Conservation (phyloP, 495 filamentous ascomycete genomes). For the Aspergillus incahuasiensis region DNA sequence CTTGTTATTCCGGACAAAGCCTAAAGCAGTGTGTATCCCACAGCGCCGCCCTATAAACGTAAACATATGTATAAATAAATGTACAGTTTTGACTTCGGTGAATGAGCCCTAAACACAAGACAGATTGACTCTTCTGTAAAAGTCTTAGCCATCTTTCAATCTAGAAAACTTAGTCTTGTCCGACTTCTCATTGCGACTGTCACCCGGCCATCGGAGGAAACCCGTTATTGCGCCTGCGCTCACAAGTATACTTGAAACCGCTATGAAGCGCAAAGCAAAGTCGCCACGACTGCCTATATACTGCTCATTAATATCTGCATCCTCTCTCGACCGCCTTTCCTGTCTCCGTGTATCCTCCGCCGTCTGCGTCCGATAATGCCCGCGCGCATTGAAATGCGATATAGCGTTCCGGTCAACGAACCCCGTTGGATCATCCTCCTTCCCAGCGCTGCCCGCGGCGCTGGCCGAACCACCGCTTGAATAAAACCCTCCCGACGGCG, state of each 20-base stretch:
- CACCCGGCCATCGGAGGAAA: conserved; percentile 15
- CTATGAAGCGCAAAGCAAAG: conserved; percentile 42
- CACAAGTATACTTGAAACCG: conserved; percentile 37
- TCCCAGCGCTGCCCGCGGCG: conserved; percentile 22
- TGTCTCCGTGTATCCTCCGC: conserved; percentile 54
- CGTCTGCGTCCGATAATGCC: conserved; percentile 64
- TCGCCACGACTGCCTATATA: conserved; percentile 29
- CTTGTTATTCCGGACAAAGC: background rate
- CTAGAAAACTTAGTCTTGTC: background rate
- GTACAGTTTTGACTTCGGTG: background rate
- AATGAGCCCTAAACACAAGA: background rate
- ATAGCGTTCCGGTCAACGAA: conserved; percentile 51
- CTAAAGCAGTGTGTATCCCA: background rate
- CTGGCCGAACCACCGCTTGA: conserved; percentile 12
- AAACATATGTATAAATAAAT: too few relatives aligned
- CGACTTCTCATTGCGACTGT: background rate
- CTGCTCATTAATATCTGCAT: conserved; percentile 25
- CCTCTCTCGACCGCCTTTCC: conserved; percentile 28
- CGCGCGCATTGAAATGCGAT: conserved; percentile 59
- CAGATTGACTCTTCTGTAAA: background rate
- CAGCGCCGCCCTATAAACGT: background rate
- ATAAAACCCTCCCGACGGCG: background rate
- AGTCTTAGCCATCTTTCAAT: background rate
- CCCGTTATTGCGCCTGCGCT: conserved; percentile 22
- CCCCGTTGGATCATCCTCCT: conserved; percentile 36